These are phyloP conservation scores for Globisporangium iwayamae DNA, from an alignment of 352 stramenopile species.

Conservation along the genomic window DNA sequence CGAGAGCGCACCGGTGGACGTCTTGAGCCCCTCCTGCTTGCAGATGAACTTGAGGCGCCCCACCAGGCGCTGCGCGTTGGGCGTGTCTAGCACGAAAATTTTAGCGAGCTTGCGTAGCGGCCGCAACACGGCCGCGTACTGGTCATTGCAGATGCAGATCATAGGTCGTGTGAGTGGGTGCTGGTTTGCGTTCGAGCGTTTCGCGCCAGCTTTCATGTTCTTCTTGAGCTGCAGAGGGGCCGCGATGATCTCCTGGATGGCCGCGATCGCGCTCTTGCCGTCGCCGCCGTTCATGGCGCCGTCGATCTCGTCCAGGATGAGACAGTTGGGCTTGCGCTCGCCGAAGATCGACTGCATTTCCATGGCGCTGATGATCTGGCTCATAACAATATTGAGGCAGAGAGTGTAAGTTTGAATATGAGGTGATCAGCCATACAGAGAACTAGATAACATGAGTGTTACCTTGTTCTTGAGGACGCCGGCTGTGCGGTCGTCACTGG, in stretches of 20 bases:
- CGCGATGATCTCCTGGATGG: constrained; percentile 92
- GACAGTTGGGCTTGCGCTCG: constrained; percentile 92
- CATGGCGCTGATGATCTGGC: constrained; percentile 86
- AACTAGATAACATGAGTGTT: not conserved
- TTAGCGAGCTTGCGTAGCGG: constrained; percentile 92
- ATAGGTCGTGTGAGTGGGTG: constrained; percentile 91
- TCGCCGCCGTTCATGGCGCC: constrained; percentile 90
- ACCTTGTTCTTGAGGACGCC: constrained; percentile 90
- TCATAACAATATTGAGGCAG: not conserved
- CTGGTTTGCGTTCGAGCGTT: constrained; percentile 28
- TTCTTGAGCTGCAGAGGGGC: constrained; percentile 71
- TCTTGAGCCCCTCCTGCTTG: constrained; percentile 81
- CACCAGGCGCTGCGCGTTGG: constrained; percentile 86
- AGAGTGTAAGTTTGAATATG: not conserved
- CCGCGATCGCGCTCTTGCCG: constrained; percentile 81
- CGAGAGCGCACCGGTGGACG: constrained; percentile 63
- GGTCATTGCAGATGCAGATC: constrained; percentile 99
- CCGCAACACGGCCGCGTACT: constrained; percentile 93
- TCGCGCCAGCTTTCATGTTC: constrained; percentile 15
- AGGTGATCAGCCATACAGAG: too few relatives aligned
- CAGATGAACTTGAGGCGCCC: constrained; percentile 92
- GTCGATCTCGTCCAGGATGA: constrained; percentile 99
- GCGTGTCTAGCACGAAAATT: constrained; percentile 90
- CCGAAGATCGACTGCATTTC: constrained; percentile 90
- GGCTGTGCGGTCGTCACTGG: constrained; percentile 95